These are phyloP conservation scores for Mycena kentingensis DNA, from an alignment of 768 basidiomycete genomes.

Conservation along the genomic window DNA sequence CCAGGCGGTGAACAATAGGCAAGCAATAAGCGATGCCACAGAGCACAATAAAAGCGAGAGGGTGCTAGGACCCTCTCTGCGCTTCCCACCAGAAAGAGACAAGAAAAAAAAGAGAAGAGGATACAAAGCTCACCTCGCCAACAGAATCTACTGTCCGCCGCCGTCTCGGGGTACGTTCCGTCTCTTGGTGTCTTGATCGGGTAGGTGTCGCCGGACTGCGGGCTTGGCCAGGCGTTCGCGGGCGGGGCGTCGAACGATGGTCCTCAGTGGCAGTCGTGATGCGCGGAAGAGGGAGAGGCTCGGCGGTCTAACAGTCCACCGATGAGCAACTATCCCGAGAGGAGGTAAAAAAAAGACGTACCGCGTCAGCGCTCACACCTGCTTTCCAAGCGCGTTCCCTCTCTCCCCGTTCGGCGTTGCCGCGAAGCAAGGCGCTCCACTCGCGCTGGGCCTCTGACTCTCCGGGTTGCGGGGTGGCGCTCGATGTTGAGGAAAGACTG, in stretches of 20 bases:
- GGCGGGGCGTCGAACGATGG: not conserved
- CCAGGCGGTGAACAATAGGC: not conserved
- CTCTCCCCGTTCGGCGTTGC: not conserved
- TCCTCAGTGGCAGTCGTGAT: not conserved
- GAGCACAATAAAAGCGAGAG: not conserved
- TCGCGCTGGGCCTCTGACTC: not conserved
- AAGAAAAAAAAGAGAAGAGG: not conserved
- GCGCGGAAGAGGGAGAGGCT: not conserved
- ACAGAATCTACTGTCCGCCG: not conserved
- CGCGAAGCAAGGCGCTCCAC: not conserved
- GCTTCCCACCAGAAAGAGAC: not conserved
- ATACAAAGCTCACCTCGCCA: not conserved
- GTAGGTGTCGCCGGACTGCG: not conserved
- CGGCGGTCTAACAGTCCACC: not conserved
- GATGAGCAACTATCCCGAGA: not conserved
- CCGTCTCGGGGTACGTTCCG: not conserved
- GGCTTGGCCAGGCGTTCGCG: not conserved
- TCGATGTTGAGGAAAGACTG: not conserved
- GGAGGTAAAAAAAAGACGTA: not conserved
- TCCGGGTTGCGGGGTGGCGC: not conserved
- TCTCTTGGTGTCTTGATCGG: not conserved
- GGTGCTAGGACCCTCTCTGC: not conserved
- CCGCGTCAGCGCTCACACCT: not conserved
- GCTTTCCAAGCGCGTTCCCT: not conserved
- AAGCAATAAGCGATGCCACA: not conserved